These are phyloP conservation scores for Oryza australiensis DNA, from an alignment of 176 grass and related monocot species.

Conservation along the genomic window DNA sequence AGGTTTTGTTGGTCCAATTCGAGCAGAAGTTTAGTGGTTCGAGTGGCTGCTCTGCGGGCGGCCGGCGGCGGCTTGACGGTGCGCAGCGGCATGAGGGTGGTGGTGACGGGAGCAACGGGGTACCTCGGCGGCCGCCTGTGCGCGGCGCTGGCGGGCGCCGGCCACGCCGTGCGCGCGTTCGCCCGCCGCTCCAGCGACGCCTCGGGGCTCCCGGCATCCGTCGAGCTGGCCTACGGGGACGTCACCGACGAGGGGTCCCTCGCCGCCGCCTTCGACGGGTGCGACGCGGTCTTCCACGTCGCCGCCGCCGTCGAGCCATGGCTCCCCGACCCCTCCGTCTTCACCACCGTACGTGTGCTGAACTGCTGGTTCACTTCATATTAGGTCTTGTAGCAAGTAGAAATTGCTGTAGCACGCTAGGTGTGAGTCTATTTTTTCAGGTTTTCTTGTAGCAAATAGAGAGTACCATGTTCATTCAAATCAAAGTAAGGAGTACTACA, in stretches of 20 bases:
- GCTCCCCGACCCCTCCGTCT: slow-evolving; percentile 84
- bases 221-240: slow-evolving; percentile 78
- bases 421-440: too few species aligned
- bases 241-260: slow-evolving; percentile 73
- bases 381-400: too few species aligned
- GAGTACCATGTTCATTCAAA: too few species aligned
- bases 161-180: slow-evolving; percentile 72
- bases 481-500: not conserved
- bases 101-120: slow-evolving; percentile 80
- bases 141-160: slow-evolving; percentile 50
- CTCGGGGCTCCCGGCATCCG: slow-evolving; percentile 23
- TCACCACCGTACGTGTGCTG: slow-evolving; percentile 39
- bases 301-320: slow-evolving; percentile 84
- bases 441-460: not conserved
- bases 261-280: slow-evolving; percentile 55
- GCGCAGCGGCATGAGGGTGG: slow-evolving; percentile 51
- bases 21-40: not conserved
- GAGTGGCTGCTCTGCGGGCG: not conserved
- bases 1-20: too few species aligned
- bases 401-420: too few species aligned
- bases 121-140: slow-evolving; percentile 76
- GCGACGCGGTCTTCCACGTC: slow-evolving; percentile 72
- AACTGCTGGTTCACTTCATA: not conserved
- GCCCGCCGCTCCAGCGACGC: slow-evolving; percentile 40
- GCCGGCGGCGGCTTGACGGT: not conserved